A percentile compares a stretch with the other conserved stretches of the same genome.
phyloP scores from a whole-genome alignment of 192 early-diverging fungal species.

The Phlyctochytrium bullatum region DNA sequence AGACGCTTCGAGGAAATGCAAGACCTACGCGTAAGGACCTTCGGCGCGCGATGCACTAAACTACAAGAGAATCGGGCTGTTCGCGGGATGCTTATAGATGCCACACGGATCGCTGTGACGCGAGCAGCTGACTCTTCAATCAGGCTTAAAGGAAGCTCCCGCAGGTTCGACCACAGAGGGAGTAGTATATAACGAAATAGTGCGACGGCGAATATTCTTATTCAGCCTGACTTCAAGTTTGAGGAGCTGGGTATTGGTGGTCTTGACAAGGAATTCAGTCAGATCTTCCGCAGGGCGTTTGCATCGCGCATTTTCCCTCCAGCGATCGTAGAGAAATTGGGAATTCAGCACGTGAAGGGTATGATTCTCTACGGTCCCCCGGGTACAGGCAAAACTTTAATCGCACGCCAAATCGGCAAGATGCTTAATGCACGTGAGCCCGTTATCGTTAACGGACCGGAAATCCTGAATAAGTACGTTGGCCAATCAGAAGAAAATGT shows the following conservation, averaged over 20 bases:
- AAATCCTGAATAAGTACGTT: conserved; percentile 94
- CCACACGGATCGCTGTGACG: conserved; percentile 67
- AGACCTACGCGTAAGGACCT: neutral
- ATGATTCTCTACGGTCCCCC: conserved; percentile 72
- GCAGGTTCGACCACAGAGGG: conserved; percentile 41
- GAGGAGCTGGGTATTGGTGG: conserved; percentile 98
- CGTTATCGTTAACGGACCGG: conserved; percentile 93
- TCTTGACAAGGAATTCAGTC: conserved; percentile 88
- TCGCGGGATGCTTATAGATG: conserved; percentile 73
- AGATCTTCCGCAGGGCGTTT: conserved; percentile 96
- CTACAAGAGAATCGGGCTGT: neutral
- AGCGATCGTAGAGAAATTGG: conserved; percentile 85
- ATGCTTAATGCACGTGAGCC: conserved; percentile 96
- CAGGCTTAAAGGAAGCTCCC: conserved; percentile 63
- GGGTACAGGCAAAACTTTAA: conserved; percentile 96
- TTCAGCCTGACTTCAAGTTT: conserved; percentile 94
- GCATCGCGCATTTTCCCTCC: conserved; percentile 96
- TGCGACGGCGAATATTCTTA: conserved; percentile 68
- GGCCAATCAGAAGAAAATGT: conserved; percentile 97
- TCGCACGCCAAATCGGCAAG: conserved; percentile 98
- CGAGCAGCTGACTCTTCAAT: conserved; percentile 74
- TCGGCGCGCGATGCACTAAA: neutral
- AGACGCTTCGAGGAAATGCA: neutral
- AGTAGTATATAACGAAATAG: conserved; percentile 28
- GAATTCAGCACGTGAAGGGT: conserved; percentile 98